phyloP scores from a whole-genome alignment of 345 rosid species.

The Rhodamnia rubescens region DNA sequence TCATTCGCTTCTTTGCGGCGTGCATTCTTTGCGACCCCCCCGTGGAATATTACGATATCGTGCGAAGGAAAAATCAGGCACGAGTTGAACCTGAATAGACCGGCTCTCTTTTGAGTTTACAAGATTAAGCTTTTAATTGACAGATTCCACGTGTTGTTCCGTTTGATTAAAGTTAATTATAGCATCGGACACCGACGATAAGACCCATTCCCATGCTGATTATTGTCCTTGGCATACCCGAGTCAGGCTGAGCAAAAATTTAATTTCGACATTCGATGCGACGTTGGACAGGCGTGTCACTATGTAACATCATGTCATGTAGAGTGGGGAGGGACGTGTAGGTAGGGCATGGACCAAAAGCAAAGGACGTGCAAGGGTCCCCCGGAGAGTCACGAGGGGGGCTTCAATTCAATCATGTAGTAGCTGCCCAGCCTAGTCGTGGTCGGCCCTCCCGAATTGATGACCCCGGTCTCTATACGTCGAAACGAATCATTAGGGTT shows the following conservation, averaged over 20 bases:
- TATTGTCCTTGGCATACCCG: not conserved
- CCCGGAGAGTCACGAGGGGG: not conserved
- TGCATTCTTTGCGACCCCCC: too few species aligned
- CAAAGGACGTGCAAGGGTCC: not conserved
- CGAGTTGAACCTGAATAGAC: not conserved
- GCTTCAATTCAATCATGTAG: not conserved
- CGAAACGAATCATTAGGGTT: not conserved
- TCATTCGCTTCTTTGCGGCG: not conserved
- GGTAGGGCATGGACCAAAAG: not conserved
- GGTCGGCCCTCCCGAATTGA: not conserved
- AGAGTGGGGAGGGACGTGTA: not conserved
- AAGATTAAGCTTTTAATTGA: not conserved
- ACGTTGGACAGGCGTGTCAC: not conserved
- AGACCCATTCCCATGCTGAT: not conserved
- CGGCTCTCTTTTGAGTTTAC: not conserved
- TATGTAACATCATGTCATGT: not conserved
- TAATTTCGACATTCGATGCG: not conserved
- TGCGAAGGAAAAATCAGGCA: too few species aligned
- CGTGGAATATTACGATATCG: too few species aligned
- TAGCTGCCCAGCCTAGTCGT: not conserved
- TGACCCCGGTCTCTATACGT: not conserved
- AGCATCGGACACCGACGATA: not conserved
- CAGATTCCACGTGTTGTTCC: not conserved
- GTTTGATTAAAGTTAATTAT: not conserved
- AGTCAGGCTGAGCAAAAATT: not conserved